A percentile compares a stretch with the other conserved stretches of the same genome.
phyloP scores from a whole-genome alignment of 805 yeast genomes.

The Starmera caribaea region DNA sequence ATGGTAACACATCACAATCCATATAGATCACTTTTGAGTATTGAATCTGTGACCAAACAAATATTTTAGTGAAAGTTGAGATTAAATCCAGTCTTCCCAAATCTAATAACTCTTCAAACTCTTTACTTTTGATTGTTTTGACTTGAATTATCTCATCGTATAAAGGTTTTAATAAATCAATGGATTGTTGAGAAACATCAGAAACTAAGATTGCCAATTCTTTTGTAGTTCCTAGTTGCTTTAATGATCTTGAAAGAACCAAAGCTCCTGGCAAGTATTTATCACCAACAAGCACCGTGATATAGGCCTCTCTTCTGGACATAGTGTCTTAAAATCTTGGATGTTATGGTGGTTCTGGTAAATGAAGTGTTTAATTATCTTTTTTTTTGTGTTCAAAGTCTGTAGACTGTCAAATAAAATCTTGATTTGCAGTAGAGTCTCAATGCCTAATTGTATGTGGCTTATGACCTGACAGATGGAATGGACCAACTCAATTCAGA shows the following conservation, averaged over 20 bases:
- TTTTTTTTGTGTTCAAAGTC: too few relatives aligned
- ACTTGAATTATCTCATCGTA: slow-evolving; percentile 20
- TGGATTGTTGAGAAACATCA: slow-evolving; percentile 16
- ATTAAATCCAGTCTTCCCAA: slow-evolving; percentile 41
- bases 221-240: slow-evolving; percentile 8
- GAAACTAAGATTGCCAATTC: slow-evolving; percentile 7
- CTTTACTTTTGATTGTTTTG: slow-evolving; percentile 12
- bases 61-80: slow-evolving; percentile 37
- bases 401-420: too few relatives aligned
- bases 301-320: slow-evolving; percentile 21
- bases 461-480: too few relatives aligned
- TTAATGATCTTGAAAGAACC: slow-evolving; percentile 32
- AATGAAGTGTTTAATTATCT: too few relatives aligned
- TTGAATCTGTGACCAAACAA: slow-evolving; percentile 33
- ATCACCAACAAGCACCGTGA: slow-evolving; percentile 36
- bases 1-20: slow-evolving; percentile 54
- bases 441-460: too few relatives aligned
- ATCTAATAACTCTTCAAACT: slow-evolving; percentile 16
- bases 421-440: too few relatives aligned
- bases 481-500: too few relatives aligned
- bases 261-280: slow-evolving; percentile 47
- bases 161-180: slow-evolving; percentile 6
- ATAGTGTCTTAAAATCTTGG: slow-evolving; percentile 7
- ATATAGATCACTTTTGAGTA: slow-evolving; percentile 43
- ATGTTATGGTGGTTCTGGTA: slow-evolving; percentile 12